A percentile compares a stretch with the other conserved stretches of the same genome.
phyloP scores from a whole-genome alignment of 1,284 basidiomycete species.

The Marasmius sp. region DNA sequence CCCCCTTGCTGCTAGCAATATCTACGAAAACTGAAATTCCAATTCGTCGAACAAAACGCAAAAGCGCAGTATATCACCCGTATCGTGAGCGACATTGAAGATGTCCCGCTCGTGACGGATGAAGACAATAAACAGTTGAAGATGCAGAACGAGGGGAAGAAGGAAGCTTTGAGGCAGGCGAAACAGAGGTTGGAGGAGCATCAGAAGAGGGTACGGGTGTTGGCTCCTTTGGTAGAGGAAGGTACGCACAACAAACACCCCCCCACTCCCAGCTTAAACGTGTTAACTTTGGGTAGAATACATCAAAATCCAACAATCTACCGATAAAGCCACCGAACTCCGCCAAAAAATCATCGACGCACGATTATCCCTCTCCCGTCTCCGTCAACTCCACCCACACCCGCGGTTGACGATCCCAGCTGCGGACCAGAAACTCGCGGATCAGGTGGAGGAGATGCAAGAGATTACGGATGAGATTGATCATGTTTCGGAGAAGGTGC shows the following conservation, averaged over 20 bases:
- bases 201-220: slow-evolving; percentile 56
- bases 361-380: slow-evolving; percentile 72
- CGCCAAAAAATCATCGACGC: slow-evolving; percentile 79
- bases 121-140: slow-evolving; percentile 72
- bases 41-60: slow-evolving; percentile 84
- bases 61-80: slow-evolving; percentile 83
- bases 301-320: slow-evolving; percentile 48
- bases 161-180: slow-evolving; percentile 60
- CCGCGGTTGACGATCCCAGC: slow-evolving; percentile 73
- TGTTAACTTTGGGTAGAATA: slow-evolving; percentile 45
- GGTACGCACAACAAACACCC: too few relatives aligned
- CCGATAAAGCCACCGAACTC: slow-evolving; percentile 56
- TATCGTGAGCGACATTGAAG: slow-evolving; percentile 80
- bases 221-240: slow-evolving; percentile 50
- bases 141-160: slow-evolving; percentile 65
- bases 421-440: slow-evolving; percentile 69
- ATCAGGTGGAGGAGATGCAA: slow-evolving; percentile 75
- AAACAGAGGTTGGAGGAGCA: slow-evolving; percentile 65
- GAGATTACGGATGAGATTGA: slow-evolving; percentile 60
- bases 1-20: slow-evolving; percentile 53
- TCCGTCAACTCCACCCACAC: slow-evolving; percentile 75
- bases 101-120: slow-evolving; percentile 71
- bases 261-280: not conserved
- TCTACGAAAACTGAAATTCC: slow-evolving; percentile 82
- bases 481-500: slow-evolving; percentile 42